A percentile compares a stretch with the other conserved stretches of the same genome.
phyloP scores from a whole-genome alignment of 495 filamentous ascomycete species.

The Neurospora sp. region DNA sequence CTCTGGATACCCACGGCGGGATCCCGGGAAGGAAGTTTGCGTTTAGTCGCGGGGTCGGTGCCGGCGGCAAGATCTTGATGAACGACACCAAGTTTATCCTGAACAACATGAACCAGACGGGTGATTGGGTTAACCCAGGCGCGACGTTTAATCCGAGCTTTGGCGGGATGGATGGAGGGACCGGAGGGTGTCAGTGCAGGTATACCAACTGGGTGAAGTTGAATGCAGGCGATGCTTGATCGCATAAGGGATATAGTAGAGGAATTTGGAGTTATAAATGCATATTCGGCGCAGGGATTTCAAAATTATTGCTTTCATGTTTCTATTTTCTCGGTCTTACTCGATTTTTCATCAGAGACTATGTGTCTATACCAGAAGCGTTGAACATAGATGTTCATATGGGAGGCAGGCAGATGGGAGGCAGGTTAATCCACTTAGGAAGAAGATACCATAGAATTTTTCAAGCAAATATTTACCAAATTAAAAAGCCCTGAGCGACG shows the following conservation, averaged over 20 bases:
- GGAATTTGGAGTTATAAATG: neutral
- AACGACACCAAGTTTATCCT: constrained; percentile 43
- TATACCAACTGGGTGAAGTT: constrained; percentile 56
- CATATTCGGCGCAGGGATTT: neutral
- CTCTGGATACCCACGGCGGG: constrained; percentile 73
- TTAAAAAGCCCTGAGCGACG: too few relatives aligned
- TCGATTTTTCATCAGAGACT: neutral
- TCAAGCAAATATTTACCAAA: neutral
- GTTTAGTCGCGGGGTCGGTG: constrained; percentile 59
- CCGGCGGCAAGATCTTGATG: constrained; percentile 38
- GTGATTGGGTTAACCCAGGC: constrained; percentile 53
- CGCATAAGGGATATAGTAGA: neutral
- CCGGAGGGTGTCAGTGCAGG: constrained; percentile 62
- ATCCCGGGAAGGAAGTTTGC: constrained; percentile 50
- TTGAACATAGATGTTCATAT: neutral
- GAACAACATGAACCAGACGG: constrained; percentile 48
- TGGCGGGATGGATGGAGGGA: constrained; percentile 59
- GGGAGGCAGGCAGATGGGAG: neutral
- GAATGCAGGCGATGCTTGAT: constrained; percentile 2
- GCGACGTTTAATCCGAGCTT: constrained; percentile 26
- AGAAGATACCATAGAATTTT: neutral
- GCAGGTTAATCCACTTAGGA: neutral
- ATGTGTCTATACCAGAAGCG: neutral
- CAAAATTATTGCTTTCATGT: neutral
- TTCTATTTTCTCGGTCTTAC: neutral